phyloP scores from a whole-genome alignment of 2,329 filamentous ascomycete genomes.

The Pochonia chlamydosporia region DNA sequence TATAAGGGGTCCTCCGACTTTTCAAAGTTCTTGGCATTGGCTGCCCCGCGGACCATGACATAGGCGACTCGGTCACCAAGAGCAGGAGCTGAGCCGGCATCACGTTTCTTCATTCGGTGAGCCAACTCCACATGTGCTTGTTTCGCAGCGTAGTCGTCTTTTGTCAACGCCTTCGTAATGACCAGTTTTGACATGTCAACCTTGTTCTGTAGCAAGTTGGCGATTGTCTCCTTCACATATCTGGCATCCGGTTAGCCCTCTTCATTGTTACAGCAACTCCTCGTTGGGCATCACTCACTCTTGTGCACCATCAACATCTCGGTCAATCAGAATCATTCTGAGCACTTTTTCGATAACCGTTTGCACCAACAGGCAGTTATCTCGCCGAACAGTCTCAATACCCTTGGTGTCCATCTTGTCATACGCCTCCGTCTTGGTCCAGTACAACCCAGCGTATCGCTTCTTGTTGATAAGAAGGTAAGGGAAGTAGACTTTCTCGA shows the following conservation, averaged over 20 bases:
- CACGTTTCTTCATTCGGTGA: slow-evolving; percentile 93
- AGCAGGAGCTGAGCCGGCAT: slow-evolving; percentile 85
- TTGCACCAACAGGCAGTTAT: slow-evolving; percentile 93
- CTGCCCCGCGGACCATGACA: slow-evolving; percentile 90
- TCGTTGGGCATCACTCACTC: slow-evolving; percentile 57
- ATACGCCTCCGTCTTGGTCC: slow-evolving; percentile 89
- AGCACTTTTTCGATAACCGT: slow-evolving; percentile 96
- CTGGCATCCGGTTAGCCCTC: slow-evolving; percentile 41
- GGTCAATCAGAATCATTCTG: slow-evolving; percentile 91
- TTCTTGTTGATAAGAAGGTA: slow-evolving; percentile 99
- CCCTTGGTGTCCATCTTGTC: slow-evolving; percentile 99
- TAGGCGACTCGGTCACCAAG: slow-evolving; percentile 96
- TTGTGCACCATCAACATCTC: slow-evolving; percentile 84
- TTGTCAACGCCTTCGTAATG: slow-evolving; percentile 94
- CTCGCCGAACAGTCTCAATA: slow-evolving; percentile 94
- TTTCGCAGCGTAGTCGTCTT: slow-evolving; percentile 82
- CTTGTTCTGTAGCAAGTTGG: slow-evolving; percentile 93
- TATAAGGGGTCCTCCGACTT: slow-evolving; percentile 96
- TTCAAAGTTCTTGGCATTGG: slow-evolving; percentile 91
- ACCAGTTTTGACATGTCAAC: slow-evolving; percentile 98
- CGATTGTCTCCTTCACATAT: slow-evolving; percentile 94
- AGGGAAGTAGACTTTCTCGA: slow-evolving; percentile 98
- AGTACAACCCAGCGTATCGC: slow-evolving; percentile 95
- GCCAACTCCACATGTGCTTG: slow-evolving; percentile 96
- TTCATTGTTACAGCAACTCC: background rate